These are phyloP conservation scores for Cenchrus fungigraminus DNA, from an alignment of 176 grass and related monocot genomes.

Conservation along the genomic window DNA sequence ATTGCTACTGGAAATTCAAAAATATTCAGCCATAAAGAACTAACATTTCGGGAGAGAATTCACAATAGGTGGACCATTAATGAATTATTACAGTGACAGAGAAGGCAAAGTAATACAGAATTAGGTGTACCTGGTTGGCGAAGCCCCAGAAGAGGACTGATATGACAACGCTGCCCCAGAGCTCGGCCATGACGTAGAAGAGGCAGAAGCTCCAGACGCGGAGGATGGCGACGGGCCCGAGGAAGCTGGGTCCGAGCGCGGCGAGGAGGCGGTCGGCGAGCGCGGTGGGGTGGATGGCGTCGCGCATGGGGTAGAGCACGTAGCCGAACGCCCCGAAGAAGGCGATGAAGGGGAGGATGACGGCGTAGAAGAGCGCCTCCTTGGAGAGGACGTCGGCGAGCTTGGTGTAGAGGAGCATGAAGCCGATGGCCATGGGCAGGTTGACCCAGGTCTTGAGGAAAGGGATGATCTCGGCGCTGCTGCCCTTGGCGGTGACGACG, in stretches of 20 bases:
- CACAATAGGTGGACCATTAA: not conserved
- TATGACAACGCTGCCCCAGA: slow-evolving; percentile 97
- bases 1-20: not conserved
- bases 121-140: slow-evolving; percentile 73
- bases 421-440: slow-evolving; percentile 95
- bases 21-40: slow-evolving; percentile 1
- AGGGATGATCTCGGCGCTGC: slow-evolving; percentile 99
- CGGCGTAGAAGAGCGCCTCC: slow-evolving; percentile 93
- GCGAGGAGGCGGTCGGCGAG: slow-evolving; percentile 75
- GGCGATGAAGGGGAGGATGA: slow-evolving; percentile 95
- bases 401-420: slow-evolving; percentile 98
- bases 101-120: not conserved
- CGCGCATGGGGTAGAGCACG: slow-evolving; percentile 79
- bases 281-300: slow-evolving; percentile 86
- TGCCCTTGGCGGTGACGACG: slow-evolving; percentile 92
- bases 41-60: slow-evolving; percentile 12
- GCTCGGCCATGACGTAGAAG: slow-evolving; percentile 98
- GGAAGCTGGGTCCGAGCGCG: slow-evolving; percentile 74
- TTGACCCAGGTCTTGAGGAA: slow-evolving; percentile 99
- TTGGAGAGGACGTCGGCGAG: slow-evolving; percentile 85
- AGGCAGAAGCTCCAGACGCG: slow-evolving; percentile 97
- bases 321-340: slow-evolving; percentile 87
- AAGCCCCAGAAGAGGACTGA: slow-evolving; percentile 98
- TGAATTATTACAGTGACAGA: not conserved
- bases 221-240: slow-evolving; percentile 82